A percentile compares a stretch with the other conserved stretches of the same genome.
These are phyloP conservation scores for Dryadomyces sulphureus DNA, from an alignment of 2,329 filamentous ascomycete genomes.

Conservation along the genomic window DNA sequence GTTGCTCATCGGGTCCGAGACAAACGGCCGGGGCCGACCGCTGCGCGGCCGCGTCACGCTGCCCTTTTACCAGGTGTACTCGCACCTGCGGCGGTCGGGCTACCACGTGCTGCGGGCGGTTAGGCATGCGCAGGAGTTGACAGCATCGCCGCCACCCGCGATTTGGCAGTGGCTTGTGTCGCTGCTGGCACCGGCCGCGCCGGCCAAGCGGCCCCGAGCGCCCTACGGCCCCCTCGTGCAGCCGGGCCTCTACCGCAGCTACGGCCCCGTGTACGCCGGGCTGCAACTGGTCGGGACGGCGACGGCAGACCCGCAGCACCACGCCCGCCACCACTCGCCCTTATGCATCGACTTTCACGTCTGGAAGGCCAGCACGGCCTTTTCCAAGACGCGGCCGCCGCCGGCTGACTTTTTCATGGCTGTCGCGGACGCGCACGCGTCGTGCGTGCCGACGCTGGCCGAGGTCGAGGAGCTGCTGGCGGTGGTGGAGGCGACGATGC, in stretches of 20 bases:
- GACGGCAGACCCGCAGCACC: no score
- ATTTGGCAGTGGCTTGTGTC: conserved; percentile 41
- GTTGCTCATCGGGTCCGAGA: conserved; percentile 60
- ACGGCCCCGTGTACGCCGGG: conserved; percentile 58
- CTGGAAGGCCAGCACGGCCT: conserved; percentile 60
- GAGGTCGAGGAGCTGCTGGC: conserved; percentile 60
- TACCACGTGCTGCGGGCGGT: conserved; percentile 46
- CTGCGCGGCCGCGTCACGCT: conserved; percentile 43
- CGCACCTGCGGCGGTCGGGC: conserved; percentile 67
- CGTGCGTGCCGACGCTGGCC: conserved; percentile 55
- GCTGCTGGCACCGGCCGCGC: background rate
- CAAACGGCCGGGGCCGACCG: conserved; percentile 19
- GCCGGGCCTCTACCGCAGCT: conserved; percentile 51
- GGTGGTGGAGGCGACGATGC: conserved; percentile 51
- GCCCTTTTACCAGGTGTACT: conserved; percentile 78
- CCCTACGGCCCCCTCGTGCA: conserved; percentile 42
- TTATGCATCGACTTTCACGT: conserved; percentile 68
- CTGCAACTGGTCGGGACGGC: conserved; percentile 59
- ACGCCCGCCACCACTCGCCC: no score
- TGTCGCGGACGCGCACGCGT: conserved; percentile 62
- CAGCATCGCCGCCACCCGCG: background rate
- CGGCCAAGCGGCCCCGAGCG: conserved; percentile 8
- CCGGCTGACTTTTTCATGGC: conserved; percentile 73
- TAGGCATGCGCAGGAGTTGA: background rate
- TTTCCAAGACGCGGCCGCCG: conserved; percentile 67